Conservation (phyloP, 106 monocot genomes). For the Acorus gramineus region DNA sequence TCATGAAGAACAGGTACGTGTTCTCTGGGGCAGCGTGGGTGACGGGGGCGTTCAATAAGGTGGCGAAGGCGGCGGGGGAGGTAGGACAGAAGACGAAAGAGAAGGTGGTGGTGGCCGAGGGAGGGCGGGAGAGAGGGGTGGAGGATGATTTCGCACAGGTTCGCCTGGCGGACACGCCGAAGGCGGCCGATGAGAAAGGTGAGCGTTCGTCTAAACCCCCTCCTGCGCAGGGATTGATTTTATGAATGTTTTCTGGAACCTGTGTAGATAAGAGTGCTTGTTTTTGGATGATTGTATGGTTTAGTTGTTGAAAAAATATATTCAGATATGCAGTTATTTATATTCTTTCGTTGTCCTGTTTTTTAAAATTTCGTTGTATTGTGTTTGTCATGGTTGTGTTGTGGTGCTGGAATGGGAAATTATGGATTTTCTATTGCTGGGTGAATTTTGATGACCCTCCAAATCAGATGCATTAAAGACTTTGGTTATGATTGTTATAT, state of each 20-base stretch:
- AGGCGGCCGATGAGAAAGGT: constrained; percentile 2
- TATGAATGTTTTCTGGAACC: constrained; percentile 8
- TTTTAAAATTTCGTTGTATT: too few species aligned
- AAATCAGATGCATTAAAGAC: too few species aligned
- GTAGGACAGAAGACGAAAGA: constrained; percentile 60
- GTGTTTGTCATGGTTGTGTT: too few species aligned
- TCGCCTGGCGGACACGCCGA: constrained; percentile 17
- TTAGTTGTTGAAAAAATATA: too few species aligned
- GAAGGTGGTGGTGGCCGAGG: constrained; percentile 38
- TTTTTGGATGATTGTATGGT: too few species aligned
- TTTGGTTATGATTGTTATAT: too few species aligned
- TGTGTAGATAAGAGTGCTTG: constrained; percentile 1
- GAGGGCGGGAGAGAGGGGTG: constrained; percentile 2
- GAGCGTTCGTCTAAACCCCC: constrained; percentile 34
- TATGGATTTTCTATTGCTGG: too few species aligned
- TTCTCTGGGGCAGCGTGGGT: constrained; percentile 67
- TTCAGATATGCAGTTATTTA: too few species aligned
- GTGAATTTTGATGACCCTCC: too few species aligned
- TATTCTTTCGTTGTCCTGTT: too few species aligned
- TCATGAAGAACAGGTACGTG: constrained; percentile 74
- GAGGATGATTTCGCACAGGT: constrained; percentile 21
- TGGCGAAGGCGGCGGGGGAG: constrained; percentile 45
- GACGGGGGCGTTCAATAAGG: constrained; percentile 61
- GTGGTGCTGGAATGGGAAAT: too few species aligned
- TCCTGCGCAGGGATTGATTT: constrained; percentile 40